Conservation (phyloP, 371 early-diverging fungal species). For the Dipsacomyces acuminosporus region DNA sequence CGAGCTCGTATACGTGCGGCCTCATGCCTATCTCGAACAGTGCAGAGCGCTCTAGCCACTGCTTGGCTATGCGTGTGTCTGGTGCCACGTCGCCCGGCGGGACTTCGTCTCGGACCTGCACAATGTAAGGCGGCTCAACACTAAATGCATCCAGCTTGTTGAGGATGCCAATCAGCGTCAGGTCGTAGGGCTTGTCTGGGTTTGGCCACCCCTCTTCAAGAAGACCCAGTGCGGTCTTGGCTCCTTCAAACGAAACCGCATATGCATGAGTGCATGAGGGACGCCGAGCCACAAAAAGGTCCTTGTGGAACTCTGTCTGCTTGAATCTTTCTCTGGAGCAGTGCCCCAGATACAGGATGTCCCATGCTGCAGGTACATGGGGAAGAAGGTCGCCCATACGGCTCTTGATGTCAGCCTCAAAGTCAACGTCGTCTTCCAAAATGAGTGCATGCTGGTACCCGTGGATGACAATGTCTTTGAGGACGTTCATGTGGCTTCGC, state of each 20-base stretch:
- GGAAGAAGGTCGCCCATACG: background rate
- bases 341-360: slow-evolving; percentile 11
- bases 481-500: slow-evolving; percentile 10
- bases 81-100: background rate
- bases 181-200: background rate
- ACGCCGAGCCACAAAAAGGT: background rate
- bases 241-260: slow-evolving; percentile 5
- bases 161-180: background rate
- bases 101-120: background rate
- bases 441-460: slow-evolving; percentile 2
- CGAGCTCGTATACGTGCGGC: background rate
- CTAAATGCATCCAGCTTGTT: background rate
- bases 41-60: background rate
- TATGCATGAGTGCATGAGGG: slow-evolving; percentile 15
- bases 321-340: slow-evolving; percentile 2
- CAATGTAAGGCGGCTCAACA: background rate
- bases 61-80: background rate
- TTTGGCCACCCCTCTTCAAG: slow-evolving; percentile 1
- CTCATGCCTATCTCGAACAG: background rate
- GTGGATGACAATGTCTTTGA: slow-evolving; percentile 4
- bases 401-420: slow-evolving; percentile 1
- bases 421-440: slow-evolving; percentile 18
- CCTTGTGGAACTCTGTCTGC: background rate
- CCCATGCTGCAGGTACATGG: slow-evolving; percentile 4
- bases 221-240: background rate